Conservation (phyloP, 257 asterid species). For the Solanum bukasovii region DNA sequence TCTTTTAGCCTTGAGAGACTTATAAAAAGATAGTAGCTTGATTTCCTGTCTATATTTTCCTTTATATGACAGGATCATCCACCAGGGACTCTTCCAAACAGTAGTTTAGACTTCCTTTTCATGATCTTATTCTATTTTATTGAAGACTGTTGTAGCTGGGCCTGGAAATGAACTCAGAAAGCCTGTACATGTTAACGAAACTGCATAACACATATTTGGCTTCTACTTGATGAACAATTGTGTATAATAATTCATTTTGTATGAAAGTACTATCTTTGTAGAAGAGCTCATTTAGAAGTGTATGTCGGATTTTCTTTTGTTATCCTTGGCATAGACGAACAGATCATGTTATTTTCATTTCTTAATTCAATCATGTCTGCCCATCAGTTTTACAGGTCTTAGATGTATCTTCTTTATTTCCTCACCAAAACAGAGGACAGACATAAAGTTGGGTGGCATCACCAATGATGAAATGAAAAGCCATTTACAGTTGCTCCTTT, state of each 20-base stretch:
- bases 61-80: conserved; percentile 81
- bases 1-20: background rate
- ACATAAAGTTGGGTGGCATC: background rate
- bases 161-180: conserved; percentile 68
- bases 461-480: background rate
- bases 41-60: conserved; percentile 4
- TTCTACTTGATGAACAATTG: conserved; percentile 91
- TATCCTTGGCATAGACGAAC: background rate
- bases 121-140: conserved; percentile 2
- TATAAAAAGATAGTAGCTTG: background rate
- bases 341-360: background rate
- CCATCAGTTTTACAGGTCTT: background rate
- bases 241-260: background rate
- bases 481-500: background rate
- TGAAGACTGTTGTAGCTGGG: conserved; percentile 83
- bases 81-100: conserved; percentile 7
- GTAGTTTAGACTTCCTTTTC: background rate
- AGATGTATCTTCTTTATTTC: background rate
- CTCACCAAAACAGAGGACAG: background rate
- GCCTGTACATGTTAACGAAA: conserved; percentile 55
- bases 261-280: background rate
- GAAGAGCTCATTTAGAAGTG: background rate
- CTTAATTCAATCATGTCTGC: background rate
- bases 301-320: background rate
- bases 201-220: conserved; percentile 81